phyloP scores from a whole-genome alignment of 2,329 filamentous ascomycete genomes.

The Neonectria punicea region DNA sequence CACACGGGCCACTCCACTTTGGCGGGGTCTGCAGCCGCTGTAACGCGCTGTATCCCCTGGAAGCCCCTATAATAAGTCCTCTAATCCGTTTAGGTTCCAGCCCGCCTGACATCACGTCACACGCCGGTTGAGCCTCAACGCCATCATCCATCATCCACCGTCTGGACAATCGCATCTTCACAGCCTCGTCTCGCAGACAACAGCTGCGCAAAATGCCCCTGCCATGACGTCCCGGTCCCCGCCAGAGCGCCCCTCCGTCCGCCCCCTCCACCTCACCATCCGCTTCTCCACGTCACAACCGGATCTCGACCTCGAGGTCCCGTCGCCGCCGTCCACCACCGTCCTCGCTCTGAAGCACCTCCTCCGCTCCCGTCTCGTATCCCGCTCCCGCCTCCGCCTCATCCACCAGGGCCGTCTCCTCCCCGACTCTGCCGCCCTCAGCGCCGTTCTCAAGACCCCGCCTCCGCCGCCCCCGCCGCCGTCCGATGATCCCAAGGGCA shows the following conservation, averaged over 20 bases:
- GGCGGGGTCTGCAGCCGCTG: conserved; percentile 21
- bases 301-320: conserved; percentile 83
- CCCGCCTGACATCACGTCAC: conserved; percentile 27
- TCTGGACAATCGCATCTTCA: background rate
- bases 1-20: conserved; percentile 8
- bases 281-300: conserved; percentile 89
- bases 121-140: conserved; percentile 15
- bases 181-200: conserved; percentile 1
- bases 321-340: conserved; percentile 74
- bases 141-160: background rate
- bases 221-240: conserved; percentile 41
- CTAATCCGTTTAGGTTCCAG: conserved; percentile 7
- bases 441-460: conserved; percentile 72
- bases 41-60: conserved; percentile 25
- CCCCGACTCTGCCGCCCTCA: conserved; percentile 75
- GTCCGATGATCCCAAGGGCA: conserved; percentile 44
- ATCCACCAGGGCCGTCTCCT: conserved; percentile 92
- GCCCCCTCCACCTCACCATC: conserved; percentile 79
- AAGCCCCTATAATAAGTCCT: background rate
- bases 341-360: conserved; percentile 83
- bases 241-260: conserved; percentile 41
- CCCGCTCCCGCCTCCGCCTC: conserved; percentile 80
- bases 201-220: conserved; percentile 36
- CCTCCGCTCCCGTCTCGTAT: conserved; percentile 78
- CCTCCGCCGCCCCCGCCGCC: conserved; percentile 66